A percentile compares a stretch with the other conserved stretches of the same genome.
These are phyloP conservation scores for Parascedosporium putredinis DNA, from an alignment of 2,329 filamentous ascomycete genomes.

Conservation along the genomic window DNA sequence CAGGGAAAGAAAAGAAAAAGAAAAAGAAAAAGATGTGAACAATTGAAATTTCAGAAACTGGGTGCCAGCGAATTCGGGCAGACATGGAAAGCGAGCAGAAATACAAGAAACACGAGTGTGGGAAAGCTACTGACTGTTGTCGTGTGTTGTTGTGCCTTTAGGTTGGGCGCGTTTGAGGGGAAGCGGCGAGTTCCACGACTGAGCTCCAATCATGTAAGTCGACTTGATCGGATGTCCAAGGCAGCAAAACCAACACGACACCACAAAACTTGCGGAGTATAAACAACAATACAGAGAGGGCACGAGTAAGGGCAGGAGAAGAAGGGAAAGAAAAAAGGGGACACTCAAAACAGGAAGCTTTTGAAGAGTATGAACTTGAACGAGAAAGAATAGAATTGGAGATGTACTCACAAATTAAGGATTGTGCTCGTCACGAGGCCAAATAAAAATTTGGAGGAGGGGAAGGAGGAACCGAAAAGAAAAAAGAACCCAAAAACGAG, in stretches of 20 bases:
- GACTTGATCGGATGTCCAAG: neutral
- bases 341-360: too few species aligned
- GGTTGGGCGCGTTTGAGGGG: constrained; percentile 1
- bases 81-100: neutral
- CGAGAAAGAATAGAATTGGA: too few species aligned
- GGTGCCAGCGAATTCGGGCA: too few species aligned
- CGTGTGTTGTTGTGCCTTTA: neutral
- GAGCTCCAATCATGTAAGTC: neutral
- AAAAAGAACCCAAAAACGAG: neutral
- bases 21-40: too few species aligned
- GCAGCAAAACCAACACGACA: neutral
- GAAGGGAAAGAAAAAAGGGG: neutral
- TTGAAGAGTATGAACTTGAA: too few species aligned
- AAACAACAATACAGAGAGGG: neutral
- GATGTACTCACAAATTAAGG: too few species aligned
- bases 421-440: too few species aligned
- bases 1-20: too few species aligned
- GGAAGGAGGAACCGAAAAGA: neutral
- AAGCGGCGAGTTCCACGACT: neutral
- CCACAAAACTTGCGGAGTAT: neutral
- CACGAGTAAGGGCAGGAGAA: neutral
- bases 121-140: neutral
- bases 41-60: too few species aligned
- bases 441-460: too few species aligned
- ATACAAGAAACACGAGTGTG: neutral